Conservation (phyloP, 192 early-diverging fungal species). For the Backusella liffmaniae region DNA sequence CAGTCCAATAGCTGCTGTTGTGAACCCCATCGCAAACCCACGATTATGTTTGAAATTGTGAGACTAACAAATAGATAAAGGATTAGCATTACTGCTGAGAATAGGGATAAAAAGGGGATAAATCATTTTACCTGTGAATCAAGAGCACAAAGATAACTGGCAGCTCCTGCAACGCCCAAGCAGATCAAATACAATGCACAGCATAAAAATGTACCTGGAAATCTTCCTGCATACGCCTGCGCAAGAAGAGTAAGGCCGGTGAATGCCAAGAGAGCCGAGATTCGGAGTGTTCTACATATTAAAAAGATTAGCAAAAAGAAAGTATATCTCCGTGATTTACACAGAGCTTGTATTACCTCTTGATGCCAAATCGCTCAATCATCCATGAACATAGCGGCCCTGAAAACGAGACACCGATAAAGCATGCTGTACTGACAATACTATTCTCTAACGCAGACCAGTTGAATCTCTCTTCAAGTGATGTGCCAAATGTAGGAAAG, state of each 20-base stretch:
- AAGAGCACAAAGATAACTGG: slow-evolving; percentile 27
- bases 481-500: slow-evolving; percentile 26
- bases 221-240: slow-evolving; percentile 21
- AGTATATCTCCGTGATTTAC: not conserved
- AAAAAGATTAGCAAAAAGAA: not conserved
- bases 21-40: slow-evolving; percentile 26
- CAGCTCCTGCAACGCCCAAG: slow-evolving; percentile 16
- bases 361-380: slow-evolving; percentile 17
- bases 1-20: slow-evolving; percentile 20
- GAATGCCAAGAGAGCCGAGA: slow-evolving; percentile 16
- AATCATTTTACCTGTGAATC: slow-evolving; percentile 28
- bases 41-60: slow-evolving; percentile 32
- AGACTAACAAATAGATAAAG: slow-evolving; percentile 10
- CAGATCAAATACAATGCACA: slow-evolving; percentile 20
- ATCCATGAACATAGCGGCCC: slow-evolving; percentile 29
- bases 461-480: slow-evolving; percentile 17
- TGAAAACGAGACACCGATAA: slow-evolving; percentile 31
- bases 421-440: slow-evolving; percentile 29
- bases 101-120: too few species aligned
- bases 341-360: not conserved
- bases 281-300: slow-evolving; percentile 12
- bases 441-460: slow-evolving; percentile 32
- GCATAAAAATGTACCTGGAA: slow-evolving; percentile 14
- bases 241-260: slow-evolving; percentile 20
- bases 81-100: too few species aligned